Evolutionary conservation across 169 alveolate species (phyloP).

Genomic region (Eimeria nieschulzi): DNA sequence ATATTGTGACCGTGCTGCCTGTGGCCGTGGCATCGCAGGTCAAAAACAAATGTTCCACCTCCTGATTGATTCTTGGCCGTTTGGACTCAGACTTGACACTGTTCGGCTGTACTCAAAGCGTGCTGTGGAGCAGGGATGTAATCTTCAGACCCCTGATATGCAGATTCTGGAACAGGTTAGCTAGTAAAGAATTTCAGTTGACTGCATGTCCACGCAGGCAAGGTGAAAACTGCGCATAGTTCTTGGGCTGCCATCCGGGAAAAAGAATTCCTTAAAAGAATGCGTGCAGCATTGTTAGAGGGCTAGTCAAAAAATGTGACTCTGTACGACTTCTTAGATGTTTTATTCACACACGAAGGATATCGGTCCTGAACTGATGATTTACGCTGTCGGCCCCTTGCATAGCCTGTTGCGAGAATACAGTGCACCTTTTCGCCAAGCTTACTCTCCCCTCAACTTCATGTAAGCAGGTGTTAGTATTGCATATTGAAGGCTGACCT

Average conservation of each 20-base stretch:
- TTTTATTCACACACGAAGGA: conserved; percentile 54
- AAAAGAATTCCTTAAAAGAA: too few species aligned
- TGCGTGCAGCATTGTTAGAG: too few species aligned
- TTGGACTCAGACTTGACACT: conserved; percentile 34
- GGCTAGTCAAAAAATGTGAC: background rate
- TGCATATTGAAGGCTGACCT: too few species aligned
- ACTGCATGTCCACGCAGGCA: too few species aligned
- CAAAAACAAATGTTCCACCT: background rate
- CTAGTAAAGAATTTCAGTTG: too few species aligned
- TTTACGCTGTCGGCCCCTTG: conserved; percentile 28
- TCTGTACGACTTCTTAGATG: background rate
- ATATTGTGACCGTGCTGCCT: background rate
- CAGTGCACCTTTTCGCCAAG: conserved; percentile 43
- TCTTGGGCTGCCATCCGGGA: too few species aligned
- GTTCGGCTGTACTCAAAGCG: conserved; percentile 21
- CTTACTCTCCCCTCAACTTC: conserved; percentile 31
- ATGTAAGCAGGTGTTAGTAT: background rate
- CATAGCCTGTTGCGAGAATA: conserved; percentile 13
- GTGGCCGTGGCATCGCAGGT: background rate
- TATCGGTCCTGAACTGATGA: conserved; percentile 17
- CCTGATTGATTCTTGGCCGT: conserved; percentile 34
- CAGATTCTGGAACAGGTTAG: background rate
- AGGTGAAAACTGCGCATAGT: too few species aligned
- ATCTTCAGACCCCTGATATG: conserved; percentile 7
- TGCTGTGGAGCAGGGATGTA: conserved; percentile 20